A percentile compares a stretch with the other conserved stretches of the same genome.
Evolutionary conservation across 2,329 filamentous ascomycete species (phyloP).

Genomic region (Verticillium nubilum): DNA sequence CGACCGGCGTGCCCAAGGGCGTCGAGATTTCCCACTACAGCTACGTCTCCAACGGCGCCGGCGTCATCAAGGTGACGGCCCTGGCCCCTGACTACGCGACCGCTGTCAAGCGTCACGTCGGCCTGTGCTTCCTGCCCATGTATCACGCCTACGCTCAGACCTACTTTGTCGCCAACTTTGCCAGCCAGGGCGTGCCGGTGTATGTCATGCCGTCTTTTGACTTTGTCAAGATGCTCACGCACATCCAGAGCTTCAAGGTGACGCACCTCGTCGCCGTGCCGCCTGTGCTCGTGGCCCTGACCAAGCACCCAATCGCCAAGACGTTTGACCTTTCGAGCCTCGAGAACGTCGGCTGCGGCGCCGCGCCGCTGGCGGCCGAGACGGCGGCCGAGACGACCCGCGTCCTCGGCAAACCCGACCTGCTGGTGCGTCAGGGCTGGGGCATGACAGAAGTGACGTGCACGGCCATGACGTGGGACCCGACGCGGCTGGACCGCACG

Average conservation of each 20-base stretch:
- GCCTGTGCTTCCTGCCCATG: conserved; percentile 69
- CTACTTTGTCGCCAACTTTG: conserved; percentile 56
- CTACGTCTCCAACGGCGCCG: conserved; percentile 65
- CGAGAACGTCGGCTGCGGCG: conserved; percentile 54
- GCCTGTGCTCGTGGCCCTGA: conserved; percentile 67
- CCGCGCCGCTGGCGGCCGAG: conserved; percentile 61
- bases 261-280: conserved; percentile 65
- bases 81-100: conserved; percentile 43
- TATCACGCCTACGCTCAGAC: conserved; percentile 73
- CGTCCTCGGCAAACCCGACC: conserved; percentile 32
- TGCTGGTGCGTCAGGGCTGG: conserved; percentile 62
- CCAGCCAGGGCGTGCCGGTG: conserved; percentile 54
- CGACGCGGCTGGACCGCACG: conserved; percentile 28
- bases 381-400: conserved; percentile 52
- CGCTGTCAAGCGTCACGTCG: conserved; percentile 29
- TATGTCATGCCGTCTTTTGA: conserved; percentile 79
- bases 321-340: conserved; percentile 66
- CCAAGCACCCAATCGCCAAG: conserved; percentile 62
- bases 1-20: conserved; percentile 78
- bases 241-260: conserved; percentile 63
- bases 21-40: conserved; percentile 76
- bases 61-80: conserved; percentile 44
- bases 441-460: conserved; percentile 85
- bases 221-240: conserved; percentile 64
- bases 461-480: conserved; percentile 60